These are phyloP conservation scores for Zymoseptoria tritici DNA, from an alignment of 2,329 filamentous ascomycete species.

Conservation along the genomic window DNA sequence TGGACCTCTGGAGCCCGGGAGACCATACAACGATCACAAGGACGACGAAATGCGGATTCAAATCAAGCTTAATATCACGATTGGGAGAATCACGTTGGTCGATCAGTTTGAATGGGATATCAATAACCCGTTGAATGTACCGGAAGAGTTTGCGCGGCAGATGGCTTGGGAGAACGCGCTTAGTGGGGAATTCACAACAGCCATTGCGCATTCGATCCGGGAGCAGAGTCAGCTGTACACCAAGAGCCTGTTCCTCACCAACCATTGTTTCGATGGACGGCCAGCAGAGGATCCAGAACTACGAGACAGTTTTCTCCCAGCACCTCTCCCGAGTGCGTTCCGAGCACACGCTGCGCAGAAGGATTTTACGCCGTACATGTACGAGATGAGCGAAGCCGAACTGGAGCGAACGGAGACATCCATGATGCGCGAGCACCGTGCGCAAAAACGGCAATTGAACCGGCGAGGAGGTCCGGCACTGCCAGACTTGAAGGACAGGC, in stretches of 20 bases:
- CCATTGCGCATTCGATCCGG: constrained; percentile 94
- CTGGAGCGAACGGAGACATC: constrained; percentile 86
- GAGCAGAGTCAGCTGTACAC: constrained; percentile 95
- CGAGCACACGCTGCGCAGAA: constrained; percentile 87
- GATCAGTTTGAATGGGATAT: constrained; percentile 99
- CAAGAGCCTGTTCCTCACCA: constrained; percentile 83
- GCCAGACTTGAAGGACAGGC: constrained; percentile 92
- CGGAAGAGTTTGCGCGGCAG: constrained; percentile 83
- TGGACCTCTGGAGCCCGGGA: constrained; percentile 78
- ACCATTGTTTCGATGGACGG: constrained; percentile 89
- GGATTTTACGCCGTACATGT: constrained; percentile 87
- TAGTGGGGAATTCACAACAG: constrained; percentile 91
- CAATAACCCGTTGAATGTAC: constrained; percentile 87
- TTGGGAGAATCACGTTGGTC: constrained; percentile 85
- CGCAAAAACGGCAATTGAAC: constrained; percentile 93
- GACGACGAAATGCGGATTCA: constrained; percentile 98
- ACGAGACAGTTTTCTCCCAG: constrained; percentile 73
- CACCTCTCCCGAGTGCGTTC: constrained; percentile 75
- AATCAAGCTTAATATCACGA: constrained; percentile 95
- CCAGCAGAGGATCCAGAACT: constrained; percentile 90
- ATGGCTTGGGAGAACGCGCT: constrained; percentile 88
- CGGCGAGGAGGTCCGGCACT: constrained; percentile 83
- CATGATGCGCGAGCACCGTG: constrained; percentile 84
- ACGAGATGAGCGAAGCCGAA: constrained; percentile 85
- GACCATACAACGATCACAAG: constrained; percentile 90